Conservation (phyloP, 2,329 filamentous ascomycete species). For the Passalora sequoiae region DNA sequence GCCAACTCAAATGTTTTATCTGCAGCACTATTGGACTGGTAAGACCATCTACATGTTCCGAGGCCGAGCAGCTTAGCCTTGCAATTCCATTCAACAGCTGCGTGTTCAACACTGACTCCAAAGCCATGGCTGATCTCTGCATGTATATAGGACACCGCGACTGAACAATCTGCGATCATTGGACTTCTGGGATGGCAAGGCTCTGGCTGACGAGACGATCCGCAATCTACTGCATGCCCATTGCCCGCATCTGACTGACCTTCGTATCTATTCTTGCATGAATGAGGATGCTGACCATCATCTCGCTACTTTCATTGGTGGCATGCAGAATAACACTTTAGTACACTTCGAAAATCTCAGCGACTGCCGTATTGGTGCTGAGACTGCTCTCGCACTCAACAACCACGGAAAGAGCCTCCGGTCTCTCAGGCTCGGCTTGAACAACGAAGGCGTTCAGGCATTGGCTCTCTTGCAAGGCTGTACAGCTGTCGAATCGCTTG, state of each 20-base stretch:
- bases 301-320: constrained; percentile 18
- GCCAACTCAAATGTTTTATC: constrained; percentile 47
- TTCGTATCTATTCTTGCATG: constrained; percentile 53
- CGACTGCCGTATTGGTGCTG: constrained; percentile 49
- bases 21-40: constrained; percentile 53
- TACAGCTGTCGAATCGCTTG: constrained; percentile 39
- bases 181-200: constrained; percentile 57
- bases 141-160: too few relatives aligned
- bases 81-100: too few relatives aligned
- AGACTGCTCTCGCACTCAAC: constrained; percentile 52
- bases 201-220: constrained; percentile 52
- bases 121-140: too few relatives aligned
- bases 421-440: constrained; percentile 49
- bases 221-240: constrained; percentile 50
- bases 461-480: constrained; percentile 48
- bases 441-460: constrained; percentile 43
- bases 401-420: constrained; percentile 53
- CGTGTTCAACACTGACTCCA: too few relatives aligned
- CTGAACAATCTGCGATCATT: constrained; percentile 56
- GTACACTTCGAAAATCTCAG: constrained; percentile 56
- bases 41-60: too few relatives aligned
- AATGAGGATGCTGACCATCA: constrained; percentile 46
- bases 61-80: too few relatives aligned
- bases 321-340: constrained; percentile 53
- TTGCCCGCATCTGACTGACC: constrained; percentile 57